Evolutionary conservation across 768 basidiomycete species (phyloP).

Genomic region (Mycena pura): DNA sequence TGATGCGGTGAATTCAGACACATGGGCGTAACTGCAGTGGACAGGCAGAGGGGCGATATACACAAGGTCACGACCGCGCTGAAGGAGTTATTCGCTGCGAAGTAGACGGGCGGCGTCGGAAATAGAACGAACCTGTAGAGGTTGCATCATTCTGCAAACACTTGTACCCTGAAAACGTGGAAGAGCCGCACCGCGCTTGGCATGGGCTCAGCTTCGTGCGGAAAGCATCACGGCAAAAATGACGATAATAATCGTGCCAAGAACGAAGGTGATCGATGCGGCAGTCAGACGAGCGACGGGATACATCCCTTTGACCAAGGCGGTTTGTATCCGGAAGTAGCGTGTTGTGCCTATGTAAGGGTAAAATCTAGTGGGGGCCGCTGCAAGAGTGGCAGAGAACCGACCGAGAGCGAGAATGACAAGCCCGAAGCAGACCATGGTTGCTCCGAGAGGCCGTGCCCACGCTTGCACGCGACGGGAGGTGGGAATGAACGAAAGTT

Average conservation of each 20-base stretch:
- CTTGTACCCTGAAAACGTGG: slow-evolving; percentile 1
- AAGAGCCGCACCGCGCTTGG: not conserved
- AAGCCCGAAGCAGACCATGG: slow-evolving; percentile 42
- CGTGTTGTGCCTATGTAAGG: slow-evolving; percentile 38
- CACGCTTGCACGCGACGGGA: slow-evolving; percentile 22
- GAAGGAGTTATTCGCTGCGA: slow-evolving; percentile 55
- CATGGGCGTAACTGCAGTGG: slow-evolving; percentile 89
- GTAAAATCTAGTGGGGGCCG: not conserved
- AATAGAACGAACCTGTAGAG: not conserved
- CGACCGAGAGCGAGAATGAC: slow-evolving; percentile 39
- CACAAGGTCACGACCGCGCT: slow-evolving; percentile 73
- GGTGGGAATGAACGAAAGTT: slow-evolving; percentile 4
- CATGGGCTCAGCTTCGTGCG: slow-evolving; percentile 3
- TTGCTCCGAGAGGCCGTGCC: slow-evolving; percentile 49
- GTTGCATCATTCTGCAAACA: not conserved
- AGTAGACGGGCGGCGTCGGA: not conserved
- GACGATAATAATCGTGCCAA: slow-evolving; percentile 39
- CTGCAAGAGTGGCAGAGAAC: not conserved
- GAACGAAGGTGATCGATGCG: slow-evolving; percentile 35
- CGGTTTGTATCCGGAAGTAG: slow-evolving; percentile 47
- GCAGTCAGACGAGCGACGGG: slow-evolving; percentile 48
- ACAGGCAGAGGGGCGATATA: slow-evolving; percentile 73
- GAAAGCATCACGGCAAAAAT: slow-evolving; percentile 46
- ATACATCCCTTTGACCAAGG: slow-evolving; percentile 45
- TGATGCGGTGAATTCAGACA: slow-evolving; percentile 54